A percentile compares a stretch with the other conserved stretches of the same genome.
phyloP scores from a whole-genome alignment of 2,329 filamentous ascomycete genomes.

The Fusarium metavorans region DNA sequence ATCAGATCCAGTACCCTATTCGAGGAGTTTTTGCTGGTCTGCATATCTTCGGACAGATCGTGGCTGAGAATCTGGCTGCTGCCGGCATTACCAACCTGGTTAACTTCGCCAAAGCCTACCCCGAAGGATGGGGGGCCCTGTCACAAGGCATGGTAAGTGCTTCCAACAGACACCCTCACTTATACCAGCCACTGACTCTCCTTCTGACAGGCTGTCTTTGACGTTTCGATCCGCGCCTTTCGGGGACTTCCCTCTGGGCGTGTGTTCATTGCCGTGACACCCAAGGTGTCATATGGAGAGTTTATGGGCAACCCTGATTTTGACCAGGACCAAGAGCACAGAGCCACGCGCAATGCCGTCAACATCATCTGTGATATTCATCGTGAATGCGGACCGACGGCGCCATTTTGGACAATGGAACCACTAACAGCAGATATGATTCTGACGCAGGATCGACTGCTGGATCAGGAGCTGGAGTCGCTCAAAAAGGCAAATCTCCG shows the following conservation, averaged over 20 bases:
- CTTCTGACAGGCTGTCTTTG: constrained; percentile 43
- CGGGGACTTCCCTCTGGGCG: constrained; percentile 29
- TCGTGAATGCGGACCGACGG: neutral
- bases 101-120: constrained; percentile 37
- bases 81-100: constrained; percentile 41
- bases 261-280: constrained; percentile 43
- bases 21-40: constrained; percentile 14
- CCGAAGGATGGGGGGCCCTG: constrained; percentile 39
- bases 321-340: neutral
- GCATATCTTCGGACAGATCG: constrained; percentile 14
- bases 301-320: neutral
- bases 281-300: constrained; percentile 42
- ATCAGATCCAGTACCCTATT: neutral
- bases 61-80: constrained; percentile 27
- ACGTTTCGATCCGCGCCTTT: constrained; percentile 38
- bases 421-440: no score
- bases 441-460: no score
- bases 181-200: neutral
- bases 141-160: constrained; percentile 40
- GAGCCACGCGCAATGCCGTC: neutral
- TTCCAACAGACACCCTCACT: neutral
- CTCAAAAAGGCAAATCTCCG: neutral
- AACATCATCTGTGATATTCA: neutral
- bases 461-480: no score
- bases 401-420: constrained; percentile 12